Evolutionary conservation across 192 early-diverging fungal species (phyloP).

Genomic region (Backusella tuberculispora): DNA sequence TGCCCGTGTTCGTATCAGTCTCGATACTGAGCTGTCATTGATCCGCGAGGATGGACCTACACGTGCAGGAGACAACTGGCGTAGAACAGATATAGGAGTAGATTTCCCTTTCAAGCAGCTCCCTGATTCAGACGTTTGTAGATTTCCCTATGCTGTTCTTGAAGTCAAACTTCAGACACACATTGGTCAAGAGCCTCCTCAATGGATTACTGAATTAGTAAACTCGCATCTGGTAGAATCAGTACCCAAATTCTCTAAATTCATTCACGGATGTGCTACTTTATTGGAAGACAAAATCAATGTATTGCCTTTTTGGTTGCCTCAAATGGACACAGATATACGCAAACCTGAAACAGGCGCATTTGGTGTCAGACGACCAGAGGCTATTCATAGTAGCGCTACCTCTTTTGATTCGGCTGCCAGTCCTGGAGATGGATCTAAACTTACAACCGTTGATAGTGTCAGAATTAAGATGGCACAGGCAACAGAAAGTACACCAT

Average conservation of each 20-base stretch:
- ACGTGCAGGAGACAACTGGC: constrained; percentile 92
- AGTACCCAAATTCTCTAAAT: constrained; percentile 98
- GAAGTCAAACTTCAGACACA: constrained; percentile 98
- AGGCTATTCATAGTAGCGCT: constrained; percentile 34
- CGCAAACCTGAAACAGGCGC: constrained; percentile 71
- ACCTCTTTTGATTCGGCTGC: constrained; percentile 31
- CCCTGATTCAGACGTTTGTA: constrained; percentile 77
- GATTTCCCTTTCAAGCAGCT: constrained; percentile 92
- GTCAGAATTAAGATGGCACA: constrained; percentile 23
- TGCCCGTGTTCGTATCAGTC: constrained; percentile 93
- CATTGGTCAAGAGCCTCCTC: constrained; percentile 84
- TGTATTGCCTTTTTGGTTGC: constrained; percentile 93
- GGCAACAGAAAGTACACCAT: constrained; percentile 35
- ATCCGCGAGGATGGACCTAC: constrained; percentile 84
- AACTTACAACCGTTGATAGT: constrained; percentile 38
- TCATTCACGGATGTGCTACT: constrained; percentile 91
- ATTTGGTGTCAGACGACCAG: constrained; percentile 55
- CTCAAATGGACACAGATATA: constrained; percentile 93
- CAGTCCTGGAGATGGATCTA: constrained; percentile 37
- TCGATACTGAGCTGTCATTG: constrained; percentile 96
- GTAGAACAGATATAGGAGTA: constrained; percentile 88
- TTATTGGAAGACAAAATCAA: constrained; percentile 81
- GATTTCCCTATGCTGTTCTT: constrained; percentile 97
- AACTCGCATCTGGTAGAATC: constrained; percentile 89
- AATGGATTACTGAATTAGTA: constrained; percentile 93